Evolutionary conservation across 345 rosid genomes (phyloP).

Genomic region (Linum trigynum): DNA sequence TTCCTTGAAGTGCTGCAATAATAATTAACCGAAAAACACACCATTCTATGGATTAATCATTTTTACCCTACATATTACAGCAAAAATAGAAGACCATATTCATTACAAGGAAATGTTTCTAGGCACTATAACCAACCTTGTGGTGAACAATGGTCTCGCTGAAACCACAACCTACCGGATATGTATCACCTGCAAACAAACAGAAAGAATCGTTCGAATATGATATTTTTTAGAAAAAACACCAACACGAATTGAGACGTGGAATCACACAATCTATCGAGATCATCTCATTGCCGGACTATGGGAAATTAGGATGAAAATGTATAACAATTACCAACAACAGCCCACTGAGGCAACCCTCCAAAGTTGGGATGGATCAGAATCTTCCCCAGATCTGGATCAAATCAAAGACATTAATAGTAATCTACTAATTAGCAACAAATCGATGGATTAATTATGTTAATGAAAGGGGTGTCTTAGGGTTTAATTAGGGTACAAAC

Average conservation of each 20-base stretch:
- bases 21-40: not conserved
- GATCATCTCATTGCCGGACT: too few species aligned
- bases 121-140: not conserved
- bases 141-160: not conserved
- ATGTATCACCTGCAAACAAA: not conserved
- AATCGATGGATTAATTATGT: not conserved
- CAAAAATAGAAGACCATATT: not conserved
- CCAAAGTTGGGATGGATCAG: not conserved
- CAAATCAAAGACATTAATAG: not conserved
- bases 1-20: not conserved
- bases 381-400: conserved; percentile 1
- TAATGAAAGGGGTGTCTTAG: too few species aligned
- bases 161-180: not conserved
- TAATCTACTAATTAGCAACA: too few species aligned
- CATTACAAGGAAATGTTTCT: not conserved
- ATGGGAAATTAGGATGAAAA: too few species aligned
- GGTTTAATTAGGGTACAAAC: not conserved
- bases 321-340: not conserved
- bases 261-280: too few species aligned
- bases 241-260: too few species aligned
- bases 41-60: too few species aligned
- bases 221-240: too few species aligned
- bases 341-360: conserved; percentile 2
- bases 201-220: too few species aligned
- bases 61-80: too few species aligned